Evolutionary conservation across 108 stramenopile genomes (phyloP).

Genomic region (Discostella pseudostelligera): DNA sequence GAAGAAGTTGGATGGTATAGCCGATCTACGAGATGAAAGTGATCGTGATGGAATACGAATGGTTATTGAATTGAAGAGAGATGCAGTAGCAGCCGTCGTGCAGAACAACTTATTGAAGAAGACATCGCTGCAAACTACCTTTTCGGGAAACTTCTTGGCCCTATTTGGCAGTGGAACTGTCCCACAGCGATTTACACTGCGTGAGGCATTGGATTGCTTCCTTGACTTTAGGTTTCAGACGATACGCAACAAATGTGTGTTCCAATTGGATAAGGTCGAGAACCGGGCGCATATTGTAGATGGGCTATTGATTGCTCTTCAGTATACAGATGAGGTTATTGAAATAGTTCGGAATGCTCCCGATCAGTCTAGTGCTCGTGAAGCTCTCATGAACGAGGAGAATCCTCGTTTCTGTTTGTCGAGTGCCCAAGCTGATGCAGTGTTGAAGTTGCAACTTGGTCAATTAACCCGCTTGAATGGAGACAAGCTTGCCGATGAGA

Average conservation of each 20-base stretch:
- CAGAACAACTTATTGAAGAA: constrained; percentile 94
- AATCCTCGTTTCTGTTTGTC: constrained; percentile 52
- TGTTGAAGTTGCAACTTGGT: constrained; percentile 86
- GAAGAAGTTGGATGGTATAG: constrained; percentile 90
- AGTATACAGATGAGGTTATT: constrained; percentile 86
- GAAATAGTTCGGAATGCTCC: constrained; percentile 69
- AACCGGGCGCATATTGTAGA: constrained; percentile 90
- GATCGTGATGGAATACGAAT: constrained; percentile 96
- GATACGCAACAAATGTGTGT: constrained; percentile 76
- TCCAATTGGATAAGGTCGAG: constrained; percentile 80
- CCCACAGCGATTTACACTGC: constrained; percentile 90
- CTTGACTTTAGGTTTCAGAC: constrained; percentile 92
- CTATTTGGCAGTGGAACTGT: constrained; percentile 67
- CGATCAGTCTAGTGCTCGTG: constrained; percentile 70
- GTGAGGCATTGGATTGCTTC: constrained; percentile 85
- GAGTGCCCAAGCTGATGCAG: constrained; percentile 86
- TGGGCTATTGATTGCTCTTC: constrained; percentile 82
- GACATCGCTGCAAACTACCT: constrained; percentile 89
- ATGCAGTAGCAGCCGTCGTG: constrained; percentile 86
- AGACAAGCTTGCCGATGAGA: constrained; percentile 81
- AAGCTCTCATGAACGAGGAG: constrained; percentile 58
- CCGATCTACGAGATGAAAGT: constrained; percentile 89
- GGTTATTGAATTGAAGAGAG: constrained; percentile 96
- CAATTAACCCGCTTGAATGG: constrained; percentile 90
- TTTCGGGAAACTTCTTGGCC: constrained; percentile 93